A percentile compares a stretch with the other conserved stretches of the same genome.
Conservation (phyloP, 1,284 basidiomycete species). For the Pseudozyma hubeiensis region DNA sequence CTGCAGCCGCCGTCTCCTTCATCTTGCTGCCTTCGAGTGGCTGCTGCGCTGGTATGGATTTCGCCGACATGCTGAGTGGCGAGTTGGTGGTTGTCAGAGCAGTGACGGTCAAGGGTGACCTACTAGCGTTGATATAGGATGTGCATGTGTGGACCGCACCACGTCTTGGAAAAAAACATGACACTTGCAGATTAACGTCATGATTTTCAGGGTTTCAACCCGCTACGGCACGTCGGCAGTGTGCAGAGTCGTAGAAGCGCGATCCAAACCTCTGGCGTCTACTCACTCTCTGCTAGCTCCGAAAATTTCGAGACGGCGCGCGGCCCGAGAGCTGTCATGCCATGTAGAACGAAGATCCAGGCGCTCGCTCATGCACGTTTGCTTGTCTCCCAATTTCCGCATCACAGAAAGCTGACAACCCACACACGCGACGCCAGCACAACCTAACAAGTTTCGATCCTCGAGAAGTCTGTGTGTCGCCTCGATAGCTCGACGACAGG, state of each 20-base stretch:
- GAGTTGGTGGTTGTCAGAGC: neutral
- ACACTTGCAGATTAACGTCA: slow-evolving; percentile 1
- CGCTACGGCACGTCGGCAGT: neutral
- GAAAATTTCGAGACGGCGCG: slow-evolving; percentile 1
- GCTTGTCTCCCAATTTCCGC: too few species aligned
- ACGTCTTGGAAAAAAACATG: neutral
- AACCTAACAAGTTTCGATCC: too few species aligned
- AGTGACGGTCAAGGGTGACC: neutral
- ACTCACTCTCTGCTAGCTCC: too few species aligned
- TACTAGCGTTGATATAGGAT: too few species aligned
- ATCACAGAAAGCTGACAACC: too few species aligned
- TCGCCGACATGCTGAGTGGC: neutral
- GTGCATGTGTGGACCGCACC: neutral
- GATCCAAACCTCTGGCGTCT: too few species aligned
- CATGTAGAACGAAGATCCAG: slow-evolving; percentile 4
- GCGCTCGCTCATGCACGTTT: neutral
- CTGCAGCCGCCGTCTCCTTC: neutral
- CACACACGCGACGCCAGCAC: too few species aligned
- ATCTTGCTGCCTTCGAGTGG: neutral
- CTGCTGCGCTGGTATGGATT: neutral
- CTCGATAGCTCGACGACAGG: too few species aligned
- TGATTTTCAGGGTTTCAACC: neutral
- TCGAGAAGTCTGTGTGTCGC: too few species aligned
- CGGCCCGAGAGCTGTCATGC: neutral
- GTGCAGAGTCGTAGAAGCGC: too few species aligned